These are phyloP conservation scores for Saccharomycopsis sp. DNA, from an alignment of 805 yeast genomes.

Conservation along the genomic window DNA sequence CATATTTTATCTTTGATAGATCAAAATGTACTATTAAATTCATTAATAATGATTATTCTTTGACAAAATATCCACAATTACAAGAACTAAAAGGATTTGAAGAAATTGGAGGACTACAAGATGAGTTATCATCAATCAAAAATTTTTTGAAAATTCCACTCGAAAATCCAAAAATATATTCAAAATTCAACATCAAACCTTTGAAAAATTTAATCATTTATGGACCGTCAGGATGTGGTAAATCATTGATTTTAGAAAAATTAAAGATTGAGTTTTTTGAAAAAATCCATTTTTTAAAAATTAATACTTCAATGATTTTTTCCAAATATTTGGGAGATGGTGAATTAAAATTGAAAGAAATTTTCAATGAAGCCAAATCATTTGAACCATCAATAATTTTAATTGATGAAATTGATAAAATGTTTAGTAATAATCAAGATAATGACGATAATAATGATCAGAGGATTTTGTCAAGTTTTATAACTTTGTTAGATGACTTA, in stretches of 20 bases:
- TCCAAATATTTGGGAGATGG: constrained; percentile 93
- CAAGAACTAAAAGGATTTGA: no score
- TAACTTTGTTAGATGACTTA: constrained; percentile 75
- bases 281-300: constrained; percentile 74
- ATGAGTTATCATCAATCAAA: constrained; percentile 50
- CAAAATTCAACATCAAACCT: constrained; percentile 81
- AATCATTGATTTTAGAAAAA: constrained; percentile 76
- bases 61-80: no score
- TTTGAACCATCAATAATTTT: constrained; percentile 84
- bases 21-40: no score
- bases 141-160: constrained; percentile 74
- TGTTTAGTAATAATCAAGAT: constrained; percentile 39
- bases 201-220: constrained; percentile 89
- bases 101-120: constrained; percentile 67
- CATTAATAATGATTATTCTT: no score
- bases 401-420: constrained; percentile 88
- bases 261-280: constrained; percentile 55
- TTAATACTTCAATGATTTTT: constrained; percentile 86
- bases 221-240: constrained; percentile 98
- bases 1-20: no score
- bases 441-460: constrained; percentile 44
- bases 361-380: constrained; percentile 74
- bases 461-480: constrained; percentile 79
- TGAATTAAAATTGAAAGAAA: constrained; percentile 70
- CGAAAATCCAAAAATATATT: constrained; percentile 63